Base-by-base conservation (phyloP, 2,329 filamentous ascomycete species). In the Seiridium cupressi region DNA sequence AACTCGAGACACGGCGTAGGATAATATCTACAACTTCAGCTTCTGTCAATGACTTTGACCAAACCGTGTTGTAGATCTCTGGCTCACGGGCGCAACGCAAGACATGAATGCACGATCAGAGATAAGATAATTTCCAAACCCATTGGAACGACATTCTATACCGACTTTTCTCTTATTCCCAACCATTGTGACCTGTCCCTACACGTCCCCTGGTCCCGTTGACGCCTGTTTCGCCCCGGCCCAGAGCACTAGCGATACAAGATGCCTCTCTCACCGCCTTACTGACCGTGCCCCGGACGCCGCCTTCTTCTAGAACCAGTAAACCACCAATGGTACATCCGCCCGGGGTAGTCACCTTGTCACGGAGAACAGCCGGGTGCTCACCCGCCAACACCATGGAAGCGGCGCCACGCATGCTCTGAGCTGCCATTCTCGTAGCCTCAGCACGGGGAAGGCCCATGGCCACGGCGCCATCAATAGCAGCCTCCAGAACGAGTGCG, bases 291-390 rank as follows among this genome's bases (percentile, higher is more conserved):
- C 88, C 89, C 65, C 90, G 83, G 6, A 92, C 84, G 7, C 82
- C 78, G 8, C 88, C 89, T 68, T 94, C 90, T 73, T 94, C 91
- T 5, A 94, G 76, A 4, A 89, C 87, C 67, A 92, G 72, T 55
- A 93, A 73, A 0, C 90, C 91, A 2, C 86, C 87, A 63, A 93
- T 92, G 4, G 89, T 93, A 74, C 89, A 93, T 1, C 91, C 91
- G 4, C 89, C 90, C 0, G 90, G 89, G 1, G 89, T 92, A 65
- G 80, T 87, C n/a, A 92, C 88, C 76, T 90, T 91, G 66, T 94
- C 90, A 56, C 87, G 82, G 57, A 93, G 75, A 31, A 92, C 75
- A 13, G 90, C 89, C 1, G 91, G 91, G 72, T 93, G 90, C 71
- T 92, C 89, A 11, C 89, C 89, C 58, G 76, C 82, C 59, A 91